phyloP scores from a whole-genome alignment of 1,284 basidiomycete species.

The Fomitopsis palustris region DNA sequence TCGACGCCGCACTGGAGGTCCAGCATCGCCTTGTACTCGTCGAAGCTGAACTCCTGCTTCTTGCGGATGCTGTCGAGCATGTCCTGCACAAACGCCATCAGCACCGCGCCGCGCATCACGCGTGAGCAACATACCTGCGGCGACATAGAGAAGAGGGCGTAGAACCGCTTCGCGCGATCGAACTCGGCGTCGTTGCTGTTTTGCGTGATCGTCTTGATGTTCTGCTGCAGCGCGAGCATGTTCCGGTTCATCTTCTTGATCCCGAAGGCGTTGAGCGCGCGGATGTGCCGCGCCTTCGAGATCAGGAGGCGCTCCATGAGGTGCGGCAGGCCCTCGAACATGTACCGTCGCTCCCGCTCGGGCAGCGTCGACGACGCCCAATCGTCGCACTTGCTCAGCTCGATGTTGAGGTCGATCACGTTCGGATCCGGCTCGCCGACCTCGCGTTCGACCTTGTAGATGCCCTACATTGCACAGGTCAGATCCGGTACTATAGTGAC shows the following conservation, averaged over 20 bases:
- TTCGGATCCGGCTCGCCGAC: constrained; percentile 89
- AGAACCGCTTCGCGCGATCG: constrained; percentile 76
- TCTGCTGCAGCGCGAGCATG: constrained; percentile 90
- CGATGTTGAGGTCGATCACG: constrained; percentile 83
- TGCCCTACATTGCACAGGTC: constrained; percentile 51
- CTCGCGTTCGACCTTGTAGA: constrained; percentile 79
- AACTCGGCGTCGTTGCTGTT: constrained; percentile 67
- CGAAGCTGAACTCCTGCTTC: constrained; percentile 73
- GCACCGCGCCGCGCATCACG: background rate
- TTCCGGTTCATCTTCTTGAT: constrained; percentile 90
- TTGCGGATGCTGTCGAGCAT: constrained; percentile 70
- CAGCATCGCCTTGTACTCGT: constrained; percentile 89
- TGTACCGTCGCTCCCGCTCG: constrained; percentile 68
- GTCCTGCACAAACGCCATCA: constrained; percentile 41
- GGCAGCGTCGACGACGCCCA: constrained; percentile 62
- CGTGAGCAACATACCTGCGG: constrained; percentile 56
- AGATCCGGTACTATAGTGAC: background rate
- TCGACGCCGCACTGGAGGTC: constrained; percentile 84
- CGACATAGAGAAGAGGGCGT: constrained; percentile 69
- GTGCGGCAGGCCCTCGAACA: constrained; percentile 85
- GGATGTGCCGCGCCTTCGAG: constrained; percentile 69
- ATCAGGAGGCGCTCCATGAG: constrained; percentile 87
- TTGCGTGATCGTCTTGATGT: constrained; percentile 76
- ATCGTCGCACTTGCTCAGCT: constrained; percentile 78
- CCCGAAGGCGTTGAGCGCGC: constrained; percentile 72